These are phyloP conservation scores for Blastobotrys capitulatus DNA, from an alignment of 1,139 yeast species.

Conservation along the genomic window DNA sequence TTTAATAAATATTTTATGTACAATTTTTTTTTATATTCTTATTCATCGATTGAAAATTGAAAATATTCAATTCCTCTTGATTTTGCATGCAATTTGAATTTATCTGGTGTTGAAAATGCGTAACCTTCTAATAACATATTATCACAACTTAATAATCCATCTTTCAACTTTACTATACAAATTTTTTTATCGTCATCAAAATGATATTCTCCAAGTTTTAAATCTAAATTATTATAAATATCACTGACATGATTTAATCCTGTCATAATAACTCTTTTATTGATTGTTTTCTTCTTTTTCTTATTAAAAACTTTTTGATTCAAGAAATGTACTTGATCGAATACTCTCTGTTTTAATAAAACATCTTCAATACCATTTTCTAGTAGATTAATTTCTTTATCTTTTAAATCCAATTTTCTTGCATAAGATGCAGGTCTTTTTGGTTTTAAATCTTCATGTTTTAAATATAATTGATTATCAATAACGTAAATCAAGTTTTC, in stretches of 20 bases:
- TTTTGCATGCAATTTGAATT: slow-evolving; percentile 13
- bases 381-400: slow-evolving; percentile 45
- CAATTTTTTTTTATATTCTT: neutral
- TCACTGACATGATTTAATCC: slow-evolving; percentile 5
- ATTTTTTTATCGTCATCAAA: slow-evolving; percentile 1
- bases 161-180: slow-evolving; percentile 13
- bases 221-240: neutral
- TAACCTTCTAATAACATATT: slow-evolving; percentile 17
- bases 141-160: slow-evolving; percentile 13
- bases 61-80: slow-evolving; percentile 13
- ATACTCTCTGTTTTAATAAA: slow-evolving; percentile 44
- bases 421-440: slow-evolving; percentile 42
- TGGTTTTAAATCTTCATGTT: neutral
- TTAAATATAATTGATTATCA: slow-evolving; percentile 33
- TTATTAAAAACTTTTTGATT: no score
- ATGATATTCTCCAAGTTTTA: slow-evolving; percentile 8
- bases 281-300: no score
- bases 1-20: slow-evolving; percentile 1
- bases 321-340: slow-evolving; percentile 55
- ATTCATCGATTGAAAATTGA: slow-evolving; percentile 2
- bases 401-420: slow-evolving; percentile 43
- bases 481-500: slow-evolving; percentile 47
- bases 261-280: neutral
- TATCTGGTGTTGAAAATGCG: slow-evolving; percentile 13
- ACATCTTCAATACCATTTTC: slow-evolving; percentile 38